Percentiles rank a stretch among this genome's conserved stretches.
Evolutionary conservation across 192 early-diverging fungal genomes (phyloP).

Genomic region (Backusella mclennaniae): DNA sequence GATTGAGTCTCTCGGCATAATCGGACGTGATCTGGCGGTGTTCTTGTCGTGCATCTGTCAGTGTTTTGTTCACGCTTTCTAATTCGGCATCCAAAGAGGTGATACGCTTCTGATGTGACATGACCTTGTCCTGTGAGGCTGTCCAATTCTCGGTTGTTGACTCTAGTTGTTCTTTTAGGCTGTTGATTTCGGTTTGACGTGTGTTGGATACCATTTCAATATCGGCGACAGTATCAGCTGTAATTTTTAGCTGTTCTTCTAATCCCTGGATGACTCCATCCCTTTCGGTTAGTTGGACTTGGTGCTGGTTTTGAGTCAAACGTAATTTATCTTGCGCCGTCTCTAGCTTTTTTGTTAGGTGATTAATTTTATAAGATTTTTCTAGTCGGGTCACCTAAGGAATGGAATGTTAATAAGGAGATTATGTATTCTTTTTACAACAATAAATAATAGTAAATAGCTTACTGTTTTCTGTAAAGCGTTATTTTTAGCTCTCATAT

Average conservation of each 20-base stretch:
- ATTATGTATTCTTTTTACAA: not conserved
- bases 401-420: not conserved
- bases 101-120: not conserved
- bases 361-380: constrained; percentile 6
- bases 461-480: constrained; percentile 23
- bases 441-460: not conserved
- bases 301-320: not conserved
- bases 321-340: not conserved
- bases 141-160: not conserved
- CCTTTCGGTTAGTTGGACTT: not conserved
- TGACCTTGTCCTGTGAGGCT: not conserved
- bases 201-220: not conserved
- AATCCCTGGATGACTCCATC: not conserved
- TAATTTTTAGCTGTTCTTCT: not conserved
- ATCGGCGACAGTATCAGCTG: not conserved
- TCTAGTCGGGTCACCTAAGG: not conserved
- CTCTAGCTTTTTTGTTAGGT: constrained; percentile 18
- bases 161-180: not conserved
- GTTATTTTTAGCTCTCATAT: constrained; percentile 19
- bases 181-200: not conserved
- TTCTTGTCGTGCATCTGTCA: not conserved
- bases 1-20: not conserved
- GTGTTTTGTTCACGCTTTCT: not conserved
- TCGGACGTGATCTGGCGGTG: not conserved
- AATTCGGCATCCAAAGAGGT: not conserved